Base-by-base conservation (phyloP, 805 yeast genomes). In the Zygoascus biomembranicola region DNA sequence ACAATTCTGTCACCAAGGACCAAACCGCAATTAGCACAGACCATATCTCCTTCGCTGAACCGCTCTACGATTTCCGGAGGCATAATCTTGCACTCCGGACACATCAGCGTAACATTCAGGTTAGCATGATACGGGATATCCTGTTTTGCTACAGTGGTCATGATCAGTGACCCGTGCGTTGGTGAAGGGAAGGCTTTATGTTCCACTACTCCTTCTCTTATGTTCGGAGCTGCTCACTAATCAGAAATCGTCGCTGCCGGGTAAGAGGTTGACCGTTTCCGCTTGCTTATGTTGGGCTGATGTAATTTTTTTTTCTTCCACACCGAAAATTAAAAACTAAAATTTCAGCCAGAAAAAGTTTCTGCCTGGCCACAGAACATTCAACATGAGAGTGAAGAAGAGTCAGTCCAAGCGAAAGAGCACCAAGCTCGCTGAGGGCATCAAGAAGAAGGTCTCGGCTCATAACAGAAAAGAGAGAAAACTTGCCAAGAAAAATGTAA, bases 1-100 rank as follows among this genome's bases (percentile, higher is more conserved):
- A 92, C 96, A 50, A 92, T 84, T 59, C 90, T 78, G 66, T 90
- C 96, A 61, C 96, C 87, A 23, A 94, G 77, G 1, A 92, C 98
- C 54, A 94, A 75, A 2, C 99, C 99, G 74, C 99, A 94, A 57
- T 90, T 77, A 1, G 96, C 98, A 73, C 99, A 92, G n/a, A 92
- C 97, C 62, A 94, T 90, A 69, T 92, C 99, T 43, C 99, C 99
- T 68, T 92, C 98, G 61, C 95, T 86, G 65, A 90, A 95, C 61
- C 97, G 75, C 72, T 92, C 99, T 26, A 90, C 87, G 58, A 92
- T 76, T 64, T 92, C 96, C 3, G 99, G 99, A 13, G 99, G 99
- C 64, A 82, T 87, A 35, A 87, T 90, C 66, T 89, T 86, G 73
- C 99, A 92, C 66, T 92, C 99, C 1, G 98, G 98, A 68, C 99